Conservation (phyloP, 2,329 filamentous ascomycete genomes). For the Penicillium sp. region DNA sequence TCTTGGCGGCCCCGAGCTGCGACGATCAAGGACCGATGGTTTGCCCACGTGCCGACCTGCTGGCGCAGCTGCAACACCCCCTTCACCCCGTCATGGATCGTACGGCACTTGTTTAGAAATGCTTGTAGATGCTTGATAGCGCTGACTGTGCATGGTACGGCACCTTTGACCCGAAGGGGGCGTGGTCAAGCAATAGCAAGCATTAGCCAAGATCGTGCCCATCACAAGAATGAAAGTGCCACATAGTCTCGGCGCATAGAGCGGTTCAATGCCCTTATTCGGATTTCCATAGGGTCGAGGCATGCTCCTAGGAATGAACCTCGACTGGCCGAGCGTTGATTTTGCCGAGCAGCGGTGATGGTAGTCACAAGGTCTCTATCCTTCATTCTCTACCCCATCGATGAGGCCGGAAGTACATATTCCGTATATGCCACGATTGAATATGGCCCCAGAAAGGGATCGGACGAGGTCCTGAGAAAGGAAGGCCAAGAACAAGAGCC, state of each 20-base stretch:
- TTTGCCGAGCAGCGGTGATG: not conserved
- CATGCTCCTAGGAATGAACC: not conserved
- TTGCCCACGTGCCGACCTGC: not conserved
- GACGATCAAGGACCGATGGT: not conserved
- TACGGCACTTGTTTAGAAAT: conserved; percentile 6
- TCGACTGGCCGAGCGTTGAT: not conserved
- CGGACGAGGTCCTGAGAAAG: not conserved
- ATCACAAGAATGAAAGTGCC: not conserved
- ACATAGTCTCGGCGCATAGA: not conserved
- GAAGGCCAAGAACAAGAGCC: not conserved
- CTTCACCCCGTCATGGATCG: not conserved
- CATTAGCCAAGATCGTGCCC: not conserved
- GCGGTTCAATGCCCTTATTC: not conserved
- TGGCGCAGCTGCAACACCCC: not conserved
- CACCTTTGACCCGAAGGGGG: not conserved
- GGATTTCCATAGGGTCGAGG: not conserved
- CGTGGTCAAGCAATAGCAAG: conserved; percentile 9
- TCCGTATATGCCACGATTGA: not conserved
- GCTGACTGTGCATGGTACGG: conserved; percentile 2
- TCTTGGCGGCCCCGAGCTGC: not conserved
- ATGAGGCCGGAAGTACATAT: not conserved
- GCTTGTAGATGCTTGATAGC: conserved; percentile 1
- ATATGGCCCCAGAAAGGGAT: not conserved
- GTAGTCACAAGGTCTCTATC: not conserved
- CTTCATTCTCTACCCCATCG: not conserved